Evolutionary conservation across 169 alveolate genomes (phyloP).

Genomic region (Besnoitia besnoiti): DNA sequence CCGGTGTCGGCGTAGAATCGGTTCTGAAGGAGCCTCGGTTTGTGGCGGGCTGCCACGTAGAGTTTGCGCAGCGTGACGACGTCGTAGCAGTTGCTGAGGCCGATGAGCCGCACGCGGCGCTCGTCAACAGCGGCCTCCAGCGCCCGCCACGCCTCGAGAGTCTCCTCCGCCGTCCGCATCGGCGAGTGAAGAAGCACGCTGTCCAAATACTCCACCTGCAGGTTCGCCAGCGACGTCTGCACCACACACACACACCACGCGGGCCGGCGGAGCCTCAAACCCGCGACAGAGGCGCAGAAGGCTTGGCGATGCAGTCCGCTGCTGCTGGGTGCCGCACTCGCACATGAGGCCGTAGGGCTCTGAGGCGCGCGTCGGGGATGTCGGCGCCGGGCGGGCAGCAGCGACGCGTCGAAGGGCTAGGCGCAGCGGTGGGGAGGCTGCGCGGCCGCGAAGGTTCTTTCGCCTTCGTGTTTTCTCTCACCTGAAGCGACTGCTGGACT

Average conservation of each 20-base stretch:
- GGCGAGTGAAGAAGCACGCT: slow-evolving; percentile 56
- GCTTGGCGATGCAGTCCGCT: too few relatives aligned
- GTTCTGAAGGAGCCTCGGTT: slow-evolving; percentile 42
- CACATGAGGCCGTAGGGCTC: too few relatives aligned
- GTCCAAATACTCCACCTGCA: slow-evolving; percentile 20
- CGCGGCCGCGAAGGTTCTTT: too few relatives aligned
- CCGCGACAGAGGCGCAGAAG: not conserved
- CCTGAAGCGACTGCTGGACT: slow-evolving; percentile 29
- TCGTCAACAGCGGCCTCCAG: slow-evolving; percentile 43
- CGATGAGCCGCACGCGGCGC: slow-evolving; percentile 26
- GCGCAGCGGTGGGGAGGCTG: too few relatives aligned
- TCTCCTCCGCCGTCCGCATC: not conserved
- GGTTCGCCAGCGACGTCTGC: slow-evolving; percentile 34
- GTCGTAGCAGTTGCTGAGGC: slow-evolving; percentile 46
- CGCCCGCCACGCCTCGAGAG: slow-evolving; percentile 49
- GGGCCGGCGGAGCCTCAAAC: not conserved
- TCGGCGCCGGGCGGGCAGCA: too few relatives aligned
- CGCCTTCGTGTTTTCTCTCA: not conserved
- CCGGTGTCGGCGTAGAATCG: slow-evolving; percentile 49
- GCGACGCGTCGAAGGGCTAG: too few relatives aligned
- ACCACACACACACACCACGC: not conserved
- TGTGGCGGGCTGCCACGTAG: slow-evolving; percentile 21
- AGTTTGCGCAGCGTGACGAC: not conserved
- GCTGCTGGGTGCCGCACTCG: too few relatives aligned
- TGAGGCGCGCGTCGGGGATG: too few relatives aligned